Conservation (phyloP, 2,329 filamentous ascomycete genomes). For the Didymella pomorum region DNA sequence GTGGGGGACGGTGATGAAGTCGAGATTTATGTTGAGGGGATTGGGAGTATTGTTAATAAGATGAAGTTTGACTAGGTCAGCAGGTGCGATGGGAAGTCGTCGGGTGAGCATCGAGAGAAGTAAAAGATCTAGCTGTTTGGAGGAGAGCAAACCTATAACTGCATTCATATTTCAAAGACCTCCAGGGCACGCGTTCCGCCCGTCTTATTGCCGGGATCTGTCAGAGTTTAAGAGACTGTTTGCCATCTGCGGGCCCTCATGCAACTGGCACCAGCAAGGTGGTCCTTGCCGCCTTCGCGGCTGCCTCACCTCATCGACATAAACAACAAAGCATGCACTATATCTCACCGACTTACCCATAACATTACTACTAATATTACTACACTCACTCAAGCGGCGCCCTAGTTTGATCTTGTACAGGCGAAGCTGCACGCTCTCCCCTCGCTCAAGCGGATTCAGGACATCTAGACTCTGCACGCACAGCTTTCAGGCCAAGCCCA, state of each 20-base stretch:
- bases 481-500: neutral
- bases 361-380: neutral
- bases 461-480: conserved; percentile 77
- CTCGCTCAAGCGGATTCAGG: conserved; percentile 82
- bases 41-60: conserved; percentile 47
- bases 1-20: conserved; percentile 48
- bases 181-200: too few species aligned
- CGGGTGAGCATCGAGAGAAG: neutral
- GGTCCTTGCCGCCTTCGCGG: neutral
- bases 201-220: too few species aligned
- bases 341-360: neutral
- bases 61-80: conserved; percentile 42
- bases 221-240: neutral
- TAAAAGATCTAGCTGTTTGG: too few species aligned
- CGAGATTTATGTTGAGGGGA: conserved; percentile 46
- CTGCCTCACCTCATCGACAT: neutral
- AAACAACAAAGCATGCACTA: neutral
- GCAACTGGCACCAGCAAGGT: neutral
- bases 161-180: neutral
- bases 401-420: conserved; percentile 52
- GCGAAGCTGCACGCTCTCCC: conserved; percentile 83
- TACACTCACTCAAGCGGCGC: neutral
- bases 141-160: too few species aligned
- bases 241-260: neutral
- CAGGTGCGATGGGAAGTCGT: neutral